Conservation (phyloP, 2,329 filamentous ascomycete genomes). For the Trichoderma semiorbis region DNA sequence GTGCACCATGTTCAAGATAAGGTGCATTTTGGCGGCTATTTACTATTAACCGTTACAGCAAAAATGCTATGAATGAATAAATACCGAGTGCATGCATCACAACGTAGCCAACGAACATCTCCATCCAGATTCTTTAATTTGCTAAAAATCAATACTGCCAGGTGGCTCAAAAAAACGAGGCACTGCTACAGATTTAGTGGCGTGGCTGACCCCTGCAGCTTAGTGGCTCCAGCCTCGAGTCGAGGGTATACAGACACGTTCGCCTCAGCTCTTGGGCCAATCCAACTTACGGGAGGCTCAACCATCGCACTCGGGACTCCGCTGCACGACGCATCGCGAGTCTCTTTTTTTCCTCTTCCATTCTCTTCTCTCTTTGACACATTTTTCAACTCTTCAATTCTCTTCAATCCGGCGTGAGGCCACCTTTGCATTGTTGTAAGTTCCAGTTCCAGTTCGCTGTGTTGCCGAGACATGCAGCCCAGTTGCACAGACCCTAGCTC, state of each 20-base stretch:
- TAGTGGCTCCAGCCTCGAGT: constrained; percentile 12
- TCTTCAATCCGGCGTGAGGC: neutral
- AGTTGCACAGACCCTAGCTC: neutral
- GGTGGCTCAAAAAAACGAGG: neutral
- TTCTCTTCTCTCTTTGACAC: constrained; percentile 8
- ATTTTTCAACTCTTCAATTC: neutral
- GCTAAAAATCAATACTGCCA: neutral
- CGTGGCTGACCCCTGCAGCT: constrained; percentile 15
- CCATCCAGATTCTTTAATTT: neutral
- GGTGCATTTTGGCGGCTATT: neutral
- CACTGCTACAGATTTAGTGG: neutral
- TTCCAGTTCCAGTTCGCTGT: constrained; percentile 15
- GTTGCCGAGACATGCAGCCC: neutral
- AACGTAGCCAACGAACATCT: neutral
- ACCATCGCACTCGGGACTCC: constrained; percentile 10
- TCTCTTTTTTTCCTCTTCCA: constrained; percentile 10
- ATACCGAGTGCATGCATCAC: neutral
- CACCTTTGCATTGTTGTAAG: constrained; percentile 20
- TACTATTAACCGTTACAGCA: neutral
- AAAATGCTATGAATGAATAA: neutral
- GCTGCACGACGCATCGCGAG: constrained; percentile 4
- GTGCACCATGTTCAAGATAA: neutral
- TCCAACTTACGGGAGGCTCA: constrained; percentile 16
- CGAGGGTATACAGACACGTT: constrained; percentile 16
- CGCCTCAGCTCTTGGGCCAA: constrained; percentile 15